Evolutionary conservation across 202 grass and related monocot species (phyloP).

Genomic region (Musa balbisiana): DNA sequence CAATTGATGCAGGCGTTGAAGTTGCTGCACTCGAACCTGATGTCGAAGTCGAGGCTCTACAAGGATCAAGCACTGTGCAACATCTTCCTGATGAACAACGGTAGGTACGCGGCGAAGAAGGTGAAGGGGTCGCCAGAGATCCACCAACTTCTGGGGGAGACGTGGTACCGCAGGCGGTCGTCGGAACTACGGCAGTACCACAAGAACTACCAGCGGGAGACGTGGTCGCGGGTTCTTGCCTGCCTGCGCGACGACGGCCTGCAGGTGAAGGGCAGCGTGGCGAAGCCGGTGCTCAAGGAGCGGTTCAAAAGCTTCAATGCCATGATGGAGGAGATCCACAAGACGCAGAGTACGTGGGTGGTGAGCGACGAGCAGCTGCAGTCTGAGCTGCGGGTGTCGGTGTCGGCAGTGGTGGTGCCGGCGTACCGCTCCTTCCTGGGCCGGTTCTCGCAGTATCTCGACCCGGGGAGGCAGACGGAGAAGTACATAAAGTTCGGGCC

Average conservation of each 20-base stretch:
- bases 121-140: no score
- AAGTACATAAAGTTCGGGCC: conserved; percentile 22
- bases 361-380: conserved; percentile 24
- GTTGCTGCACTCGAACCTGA: no score
- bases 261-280: background rate
- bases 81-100: no score
- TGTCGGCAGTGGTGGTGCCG: conserved; percentile 21
- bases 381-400: conserved; percentile 22
- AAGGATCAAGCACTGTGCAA: no score
- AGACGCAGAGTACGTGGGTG: conserved; percentile 18
- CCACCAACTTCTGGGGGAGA: no score
- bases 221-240: conserved; percentile 57
- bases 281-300: conserved; percentile 22
- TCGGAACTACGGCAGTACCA: conserved; percentile 72
- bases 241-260: conserved; percentile 4
- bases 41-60: no score
- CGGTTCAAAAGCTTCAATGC: conserved; percentile 23
- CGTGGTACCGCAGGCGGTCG: no score
- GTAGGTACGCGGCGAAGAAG: no score
- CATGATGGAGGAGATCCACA: conserved; percentile 16
- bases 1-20: no score
- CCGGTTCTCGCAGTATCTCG: conserved; percentile 11
- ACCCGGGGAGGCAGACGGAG: conserved; percentile 14
- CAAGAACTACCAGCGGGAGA: conserved; percentile 96
- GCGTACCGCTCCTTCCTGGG: conserved; percentile 21